phyloP scores from a whole-genome alignment of 2,329 filamentous ascomycete genomes.

The Dothistroma pini region DNA sequence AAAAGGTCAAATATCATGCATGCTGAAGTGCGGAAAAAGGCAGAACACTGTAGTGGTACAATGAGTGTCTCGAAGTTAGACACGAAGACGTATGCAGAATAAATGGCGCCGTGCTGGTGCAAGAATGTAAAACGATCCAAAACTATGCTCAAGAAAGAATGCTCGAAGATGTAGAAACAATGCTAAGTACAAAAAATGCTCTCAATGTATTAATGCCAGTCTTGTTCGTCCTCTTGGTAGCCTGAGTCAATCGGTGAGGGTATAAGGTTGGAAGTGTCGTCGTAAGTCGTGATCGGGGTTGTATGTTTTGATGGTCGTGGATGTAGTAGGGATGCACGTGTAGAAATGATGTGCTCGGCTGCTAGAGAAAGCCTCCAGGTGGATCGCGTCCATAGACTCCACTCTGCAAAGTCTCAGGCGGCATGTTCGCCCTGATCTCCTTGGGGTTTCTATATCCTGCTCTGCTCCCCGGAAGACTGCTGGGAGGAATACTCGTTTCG shows the following conservation, averaged over 20 bases:
- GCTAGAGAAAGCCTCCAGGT: constrained; percentile 29
- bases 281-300: not conserved
- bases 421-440: constrained; percentile 50
- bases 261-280: not conserved
- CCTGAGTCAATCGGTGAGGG: not conserved
- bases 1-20: not conserved
- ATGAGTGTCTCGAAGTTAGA: not conserved
- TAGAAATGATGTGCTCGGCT: not conserved
- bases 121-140: not conserved
- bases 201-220: not conserved
- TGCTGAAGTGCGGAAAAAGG: not conserved
- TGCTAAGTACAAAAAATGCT: constrained; percentile 1
- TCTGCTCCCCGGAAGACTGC: constrained; percentile 20
- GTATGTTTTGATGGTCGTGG: not conserved
- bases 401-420: constrained; percentile 43
- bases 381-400: constrained; percentile 36
- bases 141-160: not conserved
- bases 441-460: constrained; percentile 40
- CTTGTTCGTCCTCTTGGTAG: not conserved
- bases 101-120: constrained; percentile 16
- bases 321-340: not conserved
- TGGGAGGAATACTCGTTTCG: constrained; percentile 42
- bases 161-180: constrained; percentile 3
- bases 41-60: not conserved
- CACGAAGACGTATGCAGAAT: not conserved